Evolutionary conservation across 2,329 filamentous ascomycete species (phyloP).

Genomic region (Neopestalotiopsis sp.): DNA sequence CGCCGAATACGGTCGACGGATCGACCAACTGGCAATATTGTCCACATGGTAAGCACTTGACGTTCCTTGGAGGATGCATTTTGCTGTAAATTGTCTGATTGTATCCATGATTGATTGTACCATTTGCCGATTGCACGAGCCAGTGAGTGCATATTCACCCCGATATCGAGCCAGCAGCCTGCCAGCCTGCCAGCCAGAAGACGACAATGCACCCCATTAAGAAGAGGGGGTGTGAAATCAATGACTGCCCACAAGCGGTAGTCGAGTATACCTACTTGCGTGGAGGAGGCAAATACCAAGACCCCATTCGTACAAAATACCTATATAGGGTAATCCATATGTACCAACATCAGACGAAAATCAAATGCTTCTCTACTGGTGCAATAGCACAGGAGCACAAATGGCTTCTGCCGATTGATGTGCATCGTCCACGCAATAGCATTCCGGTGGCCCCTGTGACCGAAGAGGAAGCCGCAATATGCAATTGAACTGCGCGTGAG

Average conservation of each 20-base stretch:
- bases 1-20: background rate
- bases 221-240: background rate
- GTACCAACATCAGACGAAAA: background rate
- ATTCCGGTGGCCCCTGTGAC: conserved; percentile 5
- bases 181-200: too few species aligned
- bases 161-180: background rate
- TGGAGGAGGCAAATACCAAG: background rate
- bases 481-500: background rate
- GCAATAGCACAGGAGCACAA: background rate
- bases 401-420: background rate
- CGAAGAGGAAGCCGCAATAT: conserved; percentile 13
- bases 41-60: background rate
- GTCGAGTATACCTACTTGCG: background rate
- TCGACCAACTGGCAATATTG: background rate
- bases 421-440: background rate
- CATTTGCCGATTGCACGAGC: conserved; percentile 3
- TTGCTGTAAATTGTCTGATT: background rate
- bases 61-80: background rate
- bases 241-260: background rate
- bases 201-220: too few species aligned
- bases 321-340: background rate
- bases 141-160: background rate
- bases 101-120: background rate
- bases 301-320: background rate
- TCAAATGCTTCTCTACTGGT: background rate